phyloP scores from a whole-genome alignment of 768 basidiomycete genomes.

The Suillus cothurnatus region DNA sequence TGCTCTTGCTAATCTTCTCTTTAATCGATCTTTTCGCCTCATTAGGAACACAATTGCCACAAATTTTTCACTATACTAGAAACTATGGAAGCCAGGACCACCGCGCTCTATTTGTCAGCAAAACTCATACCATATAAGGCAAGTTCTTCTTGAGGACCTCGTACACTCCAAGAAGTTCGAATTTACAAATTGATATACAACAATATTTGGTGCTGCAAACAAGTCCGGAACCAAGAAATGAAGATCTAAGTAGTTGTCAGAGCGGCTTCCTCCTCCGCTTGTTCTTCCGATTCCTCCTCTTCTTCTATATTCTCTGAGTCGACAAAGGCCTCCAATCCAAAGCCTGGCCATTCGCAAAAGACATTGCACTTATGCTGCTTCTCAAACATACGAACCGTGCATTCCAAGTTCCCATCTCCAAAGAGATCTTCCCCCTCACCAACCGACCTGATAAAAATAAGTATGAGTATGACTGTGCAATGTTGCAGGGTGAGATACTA shows the following conservation, averaged over 20 bases:
- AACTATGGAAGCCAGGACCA: not conserved
- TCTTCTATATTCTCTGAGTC: no score
- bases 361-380: constrained; percentile 7
- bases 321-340: not conserved
- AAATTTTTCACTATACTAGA: no score
- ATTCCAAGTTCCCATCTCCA: constrained; percentile 13
- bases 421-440: not conserved
- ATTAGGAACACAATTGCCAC: no score
- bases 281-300: no score
- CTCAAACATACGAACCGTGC: constrained; percentile 4
- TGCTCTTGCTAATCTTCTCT: no score
- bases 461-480: no score
- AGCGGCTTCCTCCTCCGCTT: no score
- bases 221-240: not conserved
- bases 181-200: no score
- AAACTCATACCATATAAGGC: not conserved
- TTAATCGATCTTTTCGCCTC: no score
- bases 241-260: no score
- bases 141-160: not conserved
- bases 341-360: constrained; percentile 7
- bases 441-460: not conserved
- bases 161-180: not conserved
- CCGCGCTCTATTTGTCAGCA: not conserved
- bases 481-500: no score
- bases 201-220: no score